These are phyloP conservation scores for Boletus fagicola DNA, from an alignment of 768 basidiomycete species.

Conservation along the genomic window DNA sequence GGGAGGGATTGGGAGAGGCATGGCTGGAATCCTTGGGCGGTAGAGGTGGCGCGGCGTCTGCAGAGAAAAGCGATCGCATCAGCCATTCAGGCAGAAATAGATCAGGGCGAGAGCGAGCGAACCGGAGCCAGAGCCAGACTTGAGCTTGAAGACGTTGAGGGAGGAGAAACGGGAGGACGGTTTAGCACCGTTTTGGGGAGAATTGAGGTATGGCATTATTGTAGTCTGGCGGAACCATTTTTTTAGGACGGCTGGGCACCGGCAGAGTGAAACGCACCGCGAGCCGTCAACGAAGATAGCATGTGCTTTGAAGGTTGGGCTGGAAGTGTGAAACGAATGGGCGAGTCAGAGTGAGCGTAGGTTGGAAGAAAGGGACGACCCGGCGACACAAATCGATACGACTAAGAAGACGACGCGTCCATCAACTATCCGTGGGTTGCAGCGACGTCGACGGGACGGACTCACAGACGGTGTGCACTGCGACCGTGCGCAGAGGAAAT, in stretches of 20 bases:
- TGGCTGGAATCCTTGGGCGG: constrained; percentile 61
- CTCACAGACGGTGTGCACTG: background rate
- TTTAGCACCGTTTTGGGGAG: constrained; percentile 12
- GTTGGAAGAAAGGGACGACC: background rate
- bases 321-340: background rate
- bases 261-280: too few species aligned
- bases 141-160: constrained; percentile 44
- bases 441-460: background rate
- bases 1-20: constrained; percentile 15
- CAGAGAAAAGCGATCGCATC: background rate
- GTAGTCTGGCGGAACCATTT: background rate
- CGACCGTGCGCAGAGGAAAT: background rate
- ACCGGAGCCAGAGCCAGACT: background rate
- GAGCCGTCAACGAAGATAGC: background rate
- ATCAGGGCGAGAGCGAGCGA: background rate
- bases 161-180: constrained; percentile 41
- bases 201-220: constrained; percentile 10
- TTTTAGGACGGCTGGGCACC: background rate
- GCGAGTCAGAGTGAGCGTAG: background rate
- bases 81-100: background rate
- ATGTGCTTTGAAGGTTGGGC: background rate
- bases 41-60: constrained; percentile 38
- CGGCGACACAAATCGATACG: background rate
- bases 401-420: background rate
- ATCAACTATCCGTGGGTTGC: background rate